Evolutionary conservation across 1,284 basidiomycete species (phyloP), one percentile per base, ranked within the genome.

Genomic region (Ceratobasidium sp.): DNA sequence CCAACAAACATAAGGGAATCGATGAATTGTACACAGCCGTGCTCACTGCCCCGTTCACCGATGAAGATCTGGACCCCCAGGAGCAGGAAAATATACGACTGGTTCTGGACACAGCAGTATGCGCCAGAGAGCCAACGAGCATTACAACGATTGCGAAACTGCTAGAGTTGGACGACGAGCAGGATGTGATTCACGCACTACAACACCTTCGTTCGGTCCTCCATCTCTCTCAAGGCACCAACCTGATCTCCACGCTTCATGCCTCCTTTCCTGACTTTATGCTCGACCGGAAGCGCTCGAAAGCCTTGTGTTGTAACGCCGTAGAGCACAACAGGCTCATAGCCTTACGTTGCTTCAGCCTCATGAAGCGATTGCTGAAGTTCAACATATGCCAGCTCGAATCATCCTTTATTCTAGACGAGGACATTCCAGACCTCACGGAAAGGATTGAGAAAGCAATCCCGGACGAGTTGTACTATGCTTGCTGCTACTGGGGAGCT

Each of bases 181-280:
- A 46, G 6, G 30, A 35, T n/a, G 44, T 67, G 2, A 26, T 21
- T 2, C 46, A 14, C 21, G 64, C 63, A 6, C 38, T 73, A 2
- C 32, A 43, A 6, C 72, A 30, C 5, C 54, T 73, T 9, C 63
- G 52, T n/a, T 67, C 72, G 1, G 72, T 73, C 16, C 16, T 73
- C 26, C 28, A 67, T 21, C 41, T 69, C 28, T 46, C 72, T 18
- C 63, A 59, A 18, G 23, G 38, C 26, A 21, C 8, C n/a, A 14
- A n/a, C 26, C 43, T 59, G 9, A 61, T 30, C 9, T 73, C 44
- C 14, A 28, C 55, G 6, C 55, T 73, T 18, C 72, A 73, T 46
- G 44, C 57, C 8, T 73, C 72, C 1, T 69, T 73, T 21, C 30
- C 62, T 7, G 64, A 73, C 30, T 73, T 70, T 57, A 28, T 73